Percentiles rank a stretch among this genome's conserved stretches.
phyloP scores from a whole-genome alignment of 305 asterid species.

The Fraxinus ornus region DNA sequence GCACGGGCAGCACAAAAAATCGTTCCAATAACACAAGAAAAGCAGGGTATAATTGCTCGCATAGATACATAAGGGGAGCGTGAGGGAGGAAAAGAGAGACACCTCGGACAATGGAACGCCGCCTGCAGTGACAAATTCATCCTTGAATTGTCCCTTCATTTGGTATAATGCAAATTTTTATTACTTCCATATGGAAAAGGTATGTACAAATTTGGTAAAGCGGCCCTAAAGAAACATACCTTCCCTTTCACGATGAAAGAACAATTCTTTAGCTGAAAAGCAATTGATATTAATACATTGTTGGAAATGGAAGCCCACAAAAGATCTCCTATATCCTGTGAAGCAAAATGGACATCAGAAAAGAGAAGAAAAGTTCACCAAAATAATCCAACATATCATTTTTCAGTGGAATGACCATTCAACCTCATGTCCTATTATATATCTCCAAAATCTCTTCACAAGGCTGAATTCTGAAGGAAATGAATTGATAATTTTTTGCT shows the following conservation, averaged over 20 bases:
- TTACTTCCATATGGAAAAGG: constrained; percentile 5
- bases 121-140: constrained; percentile 95
- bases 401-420: constrained; percentile 24
- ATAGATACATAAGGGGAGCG: neutral
- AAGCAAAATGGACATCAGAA: constrained; percentile 24
- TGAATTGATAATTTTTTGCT: constrained; percentile 74
- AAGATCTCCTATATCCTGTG: constrained; percentile 55
- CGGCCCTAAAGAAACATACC: constrained; percentile 36
- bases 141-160: constrained; percentile 90
- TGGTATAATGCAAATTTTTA: constrained; percentile 6
- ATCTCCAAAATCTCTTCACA: constrained; percentile 91
- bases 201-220: neutral
- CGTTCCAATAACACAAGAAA: neutral
- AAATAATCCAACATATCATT: constrained; percentile 24
- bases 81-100: constrained; percentile 24
- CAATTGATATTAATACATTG: constrained; percentile 45
- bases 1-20: constrained; percentile 7
- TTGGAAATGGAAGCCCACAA: constrained; percentile 84
- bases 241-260: constrained; percentile 72
- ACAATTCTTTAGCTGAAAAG: constrained; percentile 60
- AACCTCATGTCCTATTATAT: constrained; percentile 72
- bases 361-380: constrained; percentile 7
- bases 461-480: constrained; percentile 69
- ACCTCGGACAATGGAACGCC: constrained; percentile 98
- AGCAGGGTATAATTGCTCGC: neutral